Percentiles rank a stretch among this genome's conserved stretches.
Conservation (phyloP, 371 early-diverging fungal species). For the Globomyces sp. region DNA sequence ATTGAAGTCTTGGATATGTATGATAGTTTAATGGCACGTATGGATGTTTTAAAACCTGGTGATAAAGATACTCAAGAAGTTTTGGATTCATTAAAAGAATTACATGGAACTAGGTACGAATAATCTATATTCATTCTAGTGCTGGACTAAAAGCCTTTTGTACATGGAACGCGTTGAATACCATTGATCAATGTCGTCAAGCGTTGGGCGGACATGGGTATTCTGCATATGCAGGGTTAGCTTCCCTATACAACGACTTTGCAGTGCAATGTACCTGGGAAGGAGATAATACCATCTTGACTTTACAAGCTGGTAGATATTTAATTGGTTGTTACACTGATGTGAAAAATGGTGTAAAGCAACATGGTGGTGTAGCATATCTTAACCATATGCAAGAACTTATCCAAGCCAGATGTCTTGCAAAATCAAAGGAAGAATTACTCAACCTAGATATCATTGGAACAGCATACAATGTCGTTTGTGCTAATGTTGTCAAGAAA, state of each 20-base stretch:
- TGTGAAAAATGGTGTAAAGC: constrained; percentile 69
- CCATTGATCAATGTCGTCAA: constrained; percentile 89
- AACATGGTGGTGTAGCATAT: constrained; percentile 81
- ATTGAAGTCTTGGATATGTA: constrained; percentile 78
- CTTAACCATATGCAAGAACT: constrained; percentile 60
- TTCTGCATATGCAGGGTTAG: constrained; percentile 85
- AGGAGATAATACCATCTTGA: constrained; percentile 77
- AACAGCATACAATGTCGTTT: constrained; percentile 82
- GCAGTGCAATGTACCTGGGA: constrained; percentile 94
- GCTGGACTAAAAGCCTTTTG: constrained; percentile 95
- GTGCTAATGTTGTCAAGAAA: constrained; percentile 79
- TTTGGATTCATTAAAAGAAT: constrained; percentile 79
- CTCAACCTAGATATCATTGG: constrained; percentile 62
- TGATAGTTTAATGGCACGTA: constrained; percentile 68
- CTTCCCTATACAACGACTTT: constrained; percentile 84
- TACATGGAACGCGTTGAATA: constrained; percentile 85
- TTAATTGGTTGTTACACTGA: constrained; percentile 79
- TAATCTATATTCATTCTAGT: constrained; percentile 13
- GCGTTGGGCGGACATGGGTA: constrained; percentile 90
- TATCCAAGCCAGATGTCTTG: constrained; percentile 57
- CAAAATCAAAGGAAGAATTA: constrained; percentile 56
- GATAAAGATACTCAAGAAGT: constrained; percentile 67
- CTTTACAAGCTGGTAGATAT: constrained; percentile 87
- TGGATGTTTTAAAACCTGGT: constrained; percentile 65
- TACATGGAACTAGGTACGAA: constrained; percentile 70